These are phyloP conservation scores for Saururus chinensis DNA, from an alignment of 164 flowering plant species.

Conservation along the genomic window DNA sequence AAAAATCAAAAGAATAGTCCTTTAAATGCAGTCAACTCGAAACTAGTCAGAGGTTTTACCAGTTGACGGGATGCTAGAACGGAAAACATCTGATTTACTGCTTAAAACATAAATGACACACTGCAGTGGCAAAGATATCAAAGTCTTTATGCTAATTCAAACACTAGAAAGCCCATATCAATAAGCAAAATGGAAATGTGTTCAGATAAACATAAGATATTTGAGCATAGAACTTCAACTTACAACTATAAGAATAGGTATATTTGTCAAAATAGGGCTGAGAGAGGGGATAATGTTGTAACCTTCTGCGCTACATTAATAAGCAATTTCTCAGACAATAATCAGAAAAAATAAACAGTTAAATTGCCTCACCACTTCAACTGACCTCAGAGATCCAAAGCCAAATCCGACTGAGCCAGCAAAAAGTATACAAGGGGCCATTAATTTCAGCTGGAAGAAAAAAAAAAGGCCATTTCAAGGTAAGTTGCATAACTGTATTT, in stretches of 20 bases:
- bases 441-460: conserved; percentile 19
- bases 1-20: too few relatives aligned
- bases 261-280: conserved; percentile 22
- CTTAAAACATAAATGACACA: conserved; percentile 10
- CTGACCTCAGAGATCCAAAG: conserved; percentile 21
- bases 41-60: conserved; percentile 9
- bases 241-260: conserved; percentile 15
- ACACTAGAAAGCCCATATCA: too few relatives aligned
- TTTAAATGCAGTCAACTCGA: too few relatives aligned
- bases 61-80: conserved; percentile 2
- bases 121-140: too few relatives aligned
- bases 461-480: background rate
- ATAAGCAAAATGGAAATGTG: too few relatives aligned
- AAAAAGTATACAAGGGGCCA: conserved; percentile 26
- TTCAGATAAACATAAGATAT: too few relatives aligned
- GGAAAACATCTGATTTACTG: too few relatives aligned
- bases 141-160: too few relatives aligned
- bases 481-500: background rate
- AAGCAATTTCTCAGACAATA: background rate
- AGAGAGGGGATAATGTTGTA: conserved; percentile 15
- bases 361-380: conserved; percentile 1
- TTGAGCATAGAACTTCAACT: too few relatives aligned
- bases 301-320: conserved; percentile 23
- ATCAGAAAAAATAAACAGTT: background rate
- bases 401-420: conserved; percentile 33